phyloP scores from a whole-genome alignment of 805 yeast genomes.

The Zygotorulaspora danielsina region DNA sequence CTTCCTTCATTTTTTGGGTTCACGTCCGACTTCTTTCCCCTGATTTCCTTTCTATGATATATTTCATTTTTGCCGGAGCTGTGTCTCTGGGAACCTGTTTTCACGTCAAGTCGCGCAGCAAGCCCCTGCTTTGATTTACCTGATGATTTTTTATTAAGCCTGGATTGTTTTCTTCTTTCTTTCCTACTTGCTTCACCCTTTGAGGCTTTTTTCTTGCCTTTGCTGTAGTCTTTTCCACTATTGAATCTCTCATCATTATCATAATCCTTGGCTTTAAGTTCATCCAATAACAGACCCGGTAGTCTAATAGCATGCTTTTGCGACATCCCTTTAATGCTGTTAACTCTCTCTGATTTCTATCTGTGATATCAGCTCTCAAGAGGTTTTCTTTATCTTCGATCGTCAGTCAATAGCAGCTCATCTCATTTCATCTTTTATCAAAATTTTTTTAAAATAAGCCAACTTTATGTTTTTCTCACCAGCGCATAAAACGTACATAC shows the following conservation, averaged over 20 bases:
- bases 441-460: neutral
- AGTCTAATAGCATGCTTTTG: slow-evolving; percentile 42
- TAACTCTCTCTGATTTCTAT: neutral
- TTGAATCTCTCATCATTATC: slow-evolving; percentile 40
- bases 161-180: slow-evolving; percentile 41
- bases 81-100: neutral
- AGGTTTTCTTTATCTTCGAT: no score
- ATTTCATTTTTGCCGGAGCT: neutral
- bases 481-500: neutral
- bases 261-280: slow-evolving; percentile 45
- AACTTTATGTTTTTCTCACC: neutral
- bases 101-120: no score
- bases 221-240: slow-evolving; percentile 12
- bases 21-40: slow-evolving; percentile 20
- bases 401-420: slow-evolving; percentile 11
- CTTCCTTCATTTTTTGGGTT: slow-evolving; percentile 10
- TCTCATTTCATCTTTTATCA: slow-evolving; percentile 1
- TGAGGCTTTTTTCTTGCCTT: slow-evolving; percentile 37
- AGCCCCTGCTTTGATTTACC: neutral
- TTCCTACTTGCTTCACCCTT: slow-evolving; percentile 36
- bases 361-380: no score
- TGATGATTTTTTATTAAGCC: slow-evolving; percentile 32
- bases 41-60: slow-evolving; percentile 15
- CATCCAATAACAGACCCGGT: slow-evolving; percentile 53
- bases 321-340: slow-evolving; percentile 6